Percentiles rank a stretch among this genome's conserved stretches.
Conservation (phyloP, 2,329 filamentous ascomycete species). For the Gaeumannomyces sp. region DNA sequence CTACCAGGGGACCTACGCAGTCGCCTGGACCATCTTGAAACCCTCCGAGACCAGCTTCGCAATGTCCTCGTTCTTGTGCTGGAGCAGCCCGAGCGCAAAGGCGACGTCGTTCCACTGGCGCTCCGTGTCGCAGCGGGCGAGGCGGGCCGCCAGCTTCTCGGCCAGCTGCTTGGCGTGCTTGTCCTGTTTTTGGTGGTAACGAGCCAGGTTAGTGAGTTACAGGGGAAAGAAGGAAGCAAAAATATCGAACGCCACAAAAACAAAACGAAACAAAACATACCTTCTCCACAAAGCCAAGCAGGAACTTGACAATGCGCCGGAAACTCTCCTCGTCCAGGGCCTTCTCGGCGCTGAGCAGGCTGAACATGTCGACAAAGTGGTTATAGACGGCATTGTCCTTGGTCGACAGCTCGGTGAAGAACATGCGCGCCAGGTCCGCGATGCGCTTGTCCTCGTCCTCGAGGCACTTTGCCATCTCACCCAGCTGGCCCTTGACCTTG, state of each 20-base stretch:
- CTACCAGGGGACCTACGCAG: constrained; percentile 34
- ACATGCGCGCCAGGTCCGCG: constrained; percentile 91
- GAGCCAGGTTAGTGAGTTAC: background rate
- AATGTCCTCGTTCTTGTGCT: constrained; percentile 91
- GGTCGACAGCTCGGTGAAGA: constrained; percentile 94
- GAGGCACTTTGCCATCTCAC: constrained; percentile 98
- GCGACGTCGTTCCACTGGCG: constrained; percentile 97
- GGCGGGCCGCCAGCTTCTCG: constrained; percentile 81
- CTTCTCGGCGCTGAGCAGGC: constrained; percentile 75
- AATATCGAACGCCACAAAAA: background rate
- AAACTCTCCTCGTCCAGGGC: constrained; percentile 80
- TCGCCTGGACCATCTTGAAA: constrained; percentile 63
- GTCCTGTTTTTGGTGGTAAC: constrained; percentile 52
- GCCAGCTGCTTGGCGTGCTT: constrained; percentile 94
- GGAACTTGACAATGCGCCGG: constrained; percentile 80
- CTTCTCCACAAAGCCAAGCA: constrained; percentile 97
- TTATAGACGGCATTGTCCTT: constrained; percentile 99
- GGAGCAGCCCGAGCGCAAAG: constrained; percentile 80
- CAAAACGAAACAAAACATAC: constrained; percentile 40
- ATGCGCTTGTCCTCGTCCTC: constrained; percentile 95
- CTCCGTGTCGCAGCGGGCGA: constrained; percentile 83
- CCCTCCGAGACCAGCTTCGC: constrained; percentile 68
- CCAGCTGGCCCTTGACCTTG: constrained; percentile 97
- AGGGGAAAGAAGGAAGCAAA: background rate
- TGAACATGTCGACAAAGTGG: constrained; percentile 99